Evolutionary conservation across 2,329 filamentous ascomycete species (phyloP), one percentile per base, ranked within the genome.

Genomic region (Ophiostoma tasmaniense): DNA sequence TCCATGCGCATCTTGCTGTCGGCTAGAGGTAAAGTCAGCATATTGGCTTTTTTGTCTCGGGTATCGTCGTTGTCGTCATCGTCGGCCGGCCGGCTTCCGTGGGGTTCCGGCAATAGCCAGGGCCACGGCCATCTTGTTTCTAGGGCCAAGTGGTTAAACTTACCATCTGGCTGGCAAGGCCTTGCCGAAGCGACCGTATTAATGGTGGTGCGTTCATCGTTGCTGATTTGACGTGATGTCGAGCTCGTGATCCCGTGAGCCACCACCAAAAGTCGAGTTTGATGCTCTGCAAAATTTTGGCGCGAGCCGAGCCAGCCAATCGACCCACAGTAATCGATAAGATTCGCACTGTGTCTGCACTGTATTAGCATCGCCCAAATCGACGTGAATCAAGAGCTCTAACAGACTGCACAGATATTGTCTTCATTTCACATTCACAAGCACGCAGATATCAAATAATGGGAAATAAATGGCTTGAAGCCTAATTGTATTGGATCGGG

Each of bases 181-280:
- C 71, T 64, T 74, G 74, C 75, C 76, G 75, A 64, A 77, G 70
- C 69, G 77, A 76, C 74, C 77, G 73, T 77, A 79, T 73, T 77
- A 79, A 75, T 71, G 76, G 75, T 66, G 76, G 75, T 68, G 75
- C 71, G 70, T 75, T 77, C 76, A 79, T 79, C 70, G 74, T 74
- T 75, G 75, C 73, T 35, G 45, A 67, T 22, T 66, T 69, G 70
- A 50, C 50, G 59, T 45, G 65, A 33, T 28, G 30, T 42, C 37
- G 64, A 65, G 64, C 64, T 65, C 64, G 64, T 65, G 64, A 65
- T 65, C n/a, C 37, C 22, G 22, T 8, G 39, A 64, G 25, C 61
- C 33, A 39, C 30, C 61, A 62, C 59, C 30, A 11, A 62, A 64
- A 25, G 8, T 64, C 8, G 30, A 33, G 55, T 45, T 59, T 33